Base-by-base conservation (phyloP, 2,329 filamentous ascomycete genomes). In the Colletotrichum tofieldiae region DNA sequence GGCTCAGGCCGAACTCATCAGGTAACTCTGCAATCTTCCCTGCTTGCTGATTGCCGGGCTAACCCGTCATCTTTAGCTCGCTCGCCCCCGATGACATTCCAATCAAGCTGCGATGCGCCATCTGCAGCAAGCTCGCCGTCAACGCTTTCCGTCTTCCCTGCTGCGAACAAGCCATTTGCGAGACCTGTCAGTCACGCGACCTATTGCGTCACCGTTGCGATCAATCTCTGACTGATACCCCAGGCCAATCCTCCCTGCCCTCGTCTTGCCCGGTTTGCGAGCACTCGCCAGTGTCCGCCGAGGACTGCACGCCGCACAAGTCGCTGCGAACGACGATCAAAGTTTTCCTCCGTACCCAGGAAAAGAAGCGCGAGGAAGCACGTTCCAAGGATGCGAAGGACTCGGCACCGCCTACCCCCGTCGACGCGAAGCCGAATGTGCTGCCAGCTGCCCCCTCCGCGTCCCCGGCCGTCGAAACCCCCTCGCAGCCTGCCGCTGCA, bases 131-230 rank as follows among this genome's bases (percentile, higher is more conserved):
- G 82, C 88, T 98, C 71, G 95, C 95, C 39, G 86, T 97, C 75
- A 97, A 98, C 81, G 94, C 96, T 11, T 97, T 94, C 81, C 93
- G 95, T 75, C 87, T 98, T 37, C 94, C 95, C 1, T 99, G 96
- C 84, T 99, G 96, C 82, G 96, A 98, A 79, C 96, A 97, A 80
- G 92, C 93, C 51, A 97, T 98, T 71, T 98, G 96, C 86, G 93
- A 96, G 79, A 89, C 87, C 75, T 99, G 96, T 98, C 86, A 79
- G 92, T 83, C 71, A 20, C n/a, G 18, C 2, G 9, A 2, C 14
- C 32, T 8, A 45, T 23, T 16, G 8, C 35, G 23, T 35, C 20
- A 5, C 37, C 62, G 3, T 29, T n/a, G 26, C 35, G 16, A 59
- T 37, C 45, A 2, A 32, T 29, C 41, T 43, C 43, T 77, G 75